These are phyloP conservation scores for Saccharomyces hybrid DNA, from an alignment of 1,139 yeast genomes.

Conservation along the genomic window DNA sequence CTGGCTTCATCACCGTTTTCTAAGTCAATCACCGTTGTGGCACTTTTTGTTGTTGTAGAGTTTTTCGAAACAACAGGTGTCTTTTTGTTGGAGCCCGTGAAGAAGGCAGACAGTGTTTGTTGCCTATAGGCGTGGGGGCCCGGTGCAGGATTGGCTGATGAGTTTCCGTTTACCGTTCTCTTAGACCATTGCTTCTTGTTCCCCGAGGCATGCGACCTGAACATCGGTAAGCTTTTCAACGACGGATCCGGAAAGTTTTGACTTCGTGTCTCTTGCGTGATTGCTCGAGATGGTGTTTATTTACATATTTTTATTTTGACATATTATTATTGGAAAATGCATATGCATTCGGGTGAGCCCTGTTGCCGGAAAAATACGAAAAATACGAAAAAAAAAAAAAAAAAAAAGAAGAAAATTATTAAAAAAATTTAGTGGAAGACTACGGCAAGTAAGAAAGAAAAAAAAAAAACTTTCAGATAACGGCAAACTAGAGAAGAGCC, in stretches of 20 bases:
- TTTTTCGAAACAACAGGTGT: not conserved
- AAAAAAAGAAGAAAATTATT: not conserved
- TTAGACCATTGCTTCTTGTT: not conserved
- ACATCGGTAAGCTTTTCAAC: not conserved
- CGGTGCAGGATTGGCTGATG: not conserved
- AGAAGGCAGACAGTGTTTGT: not conserved
- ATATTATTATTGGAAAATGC: not conserved
- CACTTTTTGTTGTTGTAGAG: not conserved
- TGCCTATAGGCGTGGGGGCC: not conserved
- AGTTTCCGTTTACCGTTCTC: not conserved
- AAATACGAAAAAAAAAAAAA: not conserved
- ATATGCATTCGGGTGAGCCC: not conserved
- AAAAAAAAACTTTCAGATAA: not conserved
- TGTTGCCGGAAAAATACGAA: not conserved
- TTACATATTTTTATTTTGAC: not conserved
- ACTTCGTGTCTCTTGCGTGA: not conserved
- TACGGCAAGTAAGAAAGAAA: not conserved
- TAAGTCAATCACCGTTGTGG: not conserved
- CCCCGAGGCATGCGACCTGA: not conserved
- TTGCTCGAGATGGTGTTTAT: not conserved
- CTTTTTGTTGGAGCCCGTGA: not conserved
- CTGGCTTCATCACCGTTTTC: not conserved
- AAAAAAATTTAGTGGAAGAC: not conserved
- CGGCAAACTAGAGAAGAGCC: not conserved
- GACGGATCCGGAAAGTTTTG: not conserved